These are phyloP conservation scores for Aspergillus baeticus DNA, from an alignment of 495 filamentous ascomycete species.

Conservation along the genomic window DNA sequence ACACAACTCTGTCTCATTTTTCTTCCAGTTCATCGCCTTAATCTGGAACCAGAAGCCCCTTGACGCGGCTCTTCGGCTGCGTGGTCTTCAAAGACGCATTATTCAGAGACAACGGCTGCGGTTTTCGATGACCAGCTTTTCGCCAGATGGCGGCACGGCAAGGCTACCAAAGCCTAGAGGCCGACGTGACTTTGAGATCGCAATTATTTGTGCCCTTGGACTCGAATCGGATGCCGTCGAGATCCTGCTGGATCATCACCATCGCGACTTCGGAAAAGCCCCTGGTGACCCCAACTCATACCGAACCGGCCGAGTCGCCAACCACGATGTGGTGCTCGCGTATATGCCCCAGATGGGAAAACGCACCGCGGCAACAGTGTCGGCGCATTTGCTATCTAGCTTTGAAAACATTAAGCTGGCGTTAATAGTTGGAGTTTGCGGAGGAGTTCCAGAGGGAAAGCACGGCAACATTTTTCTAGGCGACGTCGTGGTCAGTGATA, in stretches of 20 bases:
- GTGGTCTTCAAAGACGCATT: no score
- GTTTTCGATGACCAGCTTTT: no score
- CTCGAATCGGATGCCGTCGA: constrained; percentile 29
- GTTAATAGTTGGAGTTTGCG: constrained; percentile 25
- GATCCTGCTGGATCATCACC: constrained; percentile 30
- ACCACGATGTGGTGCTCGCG: constrained; percentile 35
- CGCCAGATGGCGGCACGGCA: no score
- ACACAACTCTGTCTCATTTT: no score
- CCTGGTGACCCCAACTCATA: constrained; percentile 27
- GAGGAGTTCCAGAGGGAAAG: constrained; percentile 22
- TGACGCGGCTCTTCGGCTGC: no score
- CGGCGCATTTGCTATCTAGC: constrained; percentile 14
- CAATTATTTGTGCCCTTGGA: constrained; percentile 27
- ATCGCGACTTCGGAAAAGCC: constrained; percentile 21
- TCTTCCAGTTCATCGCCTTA: no score
- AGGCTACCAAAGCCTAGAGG: no score
- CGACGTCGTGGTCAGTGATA: constrained; percentile 42
- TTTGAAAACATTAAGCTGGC: constrained; percentile 15
- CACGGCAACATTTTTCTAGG: constrained; percentile 34
- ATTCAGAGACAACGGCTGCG: no score
- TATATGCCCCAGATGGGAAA: constrained; percentile 34
- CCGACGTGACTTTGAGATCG: constrained; percentile 24
- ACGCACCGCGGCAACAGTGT: constrained; percentile 19
- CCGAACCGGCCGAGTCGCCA: constrained; percentile 29
- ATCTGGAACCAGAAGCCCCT: no score